Percentiles rank a stretch among this genome's conserved stretches.
These are phyloP conservation scores for Pleurotus eryngii DNA, from an alignment of 768 basidiomycete genomes.

Conservation along the genomic window DNA sequence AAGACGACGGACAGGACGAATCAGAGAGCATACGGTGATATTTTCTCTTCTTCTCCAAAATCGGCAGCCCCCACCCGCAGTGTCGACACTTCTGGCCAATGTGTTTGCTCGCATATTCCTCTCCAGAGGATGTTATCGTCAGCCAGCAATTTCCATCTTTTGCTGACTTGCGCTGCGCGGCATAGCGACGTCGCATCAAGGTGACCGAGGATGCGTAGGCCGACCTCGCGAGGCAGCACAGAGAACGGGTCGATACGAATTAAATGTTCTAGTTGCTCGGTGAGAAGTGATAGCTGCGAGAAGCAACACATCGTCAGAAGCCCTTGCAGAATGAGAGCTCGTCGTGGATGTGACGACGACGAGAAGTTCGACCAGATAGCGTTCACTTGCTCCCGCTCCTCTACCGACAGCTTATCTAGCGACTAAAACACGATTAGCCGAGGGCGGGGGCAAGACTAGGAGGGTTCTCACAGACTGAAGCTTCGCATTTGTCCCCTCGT, in stretches of 20 bases:
- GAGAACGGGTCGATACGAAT: conserved; percentile 95
- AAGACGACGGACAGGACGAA: conserved; percentile 34
- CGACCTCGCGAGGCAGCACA: conserved; percentile 87
- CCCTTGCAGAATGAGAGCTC: conserved; percentile 93
- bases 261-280: conserved; percentile 85
- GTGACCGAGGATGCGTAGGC: conserved; percentile 79
- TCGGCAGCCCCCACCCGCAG: conserved; percentile 96
- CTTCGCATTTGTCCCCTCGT: conserved; percentile 89
- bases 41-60: conserved; percentile 72
- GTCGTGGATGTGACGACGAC: conserved; percentile 84
- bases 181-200: conserved; percentile 93
- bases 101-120: conserved; percentile 94
- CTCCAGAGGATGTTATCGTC: conserved; percentile 97
- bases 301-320: conserved; percentile 99
- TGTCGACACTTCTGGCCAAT: conserved; percentile 96
- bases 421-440: conserved; percentile 48
- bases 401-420: conserved; percentile 81
- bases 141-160: conserved; percentile 81
- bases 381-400: conserved; percentile 85
- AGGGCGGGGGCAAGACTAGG: not conserved
- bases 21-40: conserved; percentile 32
- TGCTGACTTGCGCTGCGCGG: conserved; percentile 88
- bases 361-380: conserved; percentile 97
- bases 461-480: conserved; percentile 72
- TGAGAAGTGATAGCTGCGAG: conserved; percentile 93